Conservation (phyloP, 768 basidiomycete species). For the Trametes meyenii region DNA sequence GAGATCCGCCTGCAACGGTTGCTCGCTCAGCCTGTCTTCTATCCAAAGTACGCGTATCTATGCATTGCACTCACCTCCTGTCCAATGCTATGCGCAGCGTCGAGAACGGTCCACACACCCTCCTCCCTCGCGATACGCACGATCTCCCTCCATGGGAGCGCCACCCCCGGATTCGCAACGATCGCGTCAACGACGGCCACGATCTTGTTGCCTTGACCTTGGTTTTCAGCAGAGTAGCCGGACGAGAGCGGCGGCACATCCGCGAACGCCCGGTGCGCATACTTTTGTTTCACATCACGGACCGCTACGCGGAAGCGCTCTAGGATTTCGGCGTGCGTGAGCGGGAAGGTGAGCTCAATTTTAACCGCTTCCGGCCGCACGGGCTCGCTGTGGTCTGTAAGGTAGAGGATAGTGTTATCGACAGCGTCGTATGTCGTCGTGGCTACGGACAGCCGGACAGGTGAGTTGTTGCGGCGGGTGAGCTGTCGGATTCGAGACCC, state of each 20-base stretch:
- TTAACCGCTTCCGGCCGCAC: slow-evolving; percentile 54
- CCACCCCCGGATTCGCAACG: slow-evolving; percentile 58
- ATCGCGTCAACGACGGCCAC: slow-evolving; percentile 75
- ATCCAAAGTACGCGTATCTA: neutral
- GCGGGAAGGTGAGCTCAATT: slow-evolving; percentile 56
- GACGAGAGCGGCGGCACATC: slow-evolving; percentile 22
- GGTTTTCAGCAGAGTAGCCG: neutral
- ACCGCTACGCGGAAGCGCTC: slow-evolving; percentile 46
- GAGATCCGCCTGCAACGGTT: slow-evolving; percentile 39
- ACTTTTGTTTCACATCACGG: slow-evolving; percentile 31
- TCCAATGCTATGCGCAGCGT: slow-evolving; percentile 81
- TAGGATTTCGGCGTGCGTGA: slow-evolving; percentile 58
- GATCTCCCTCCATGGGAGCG: slow-evolving; percentile 73
- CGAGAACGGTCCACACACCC: slow-evolving; percentile 67
- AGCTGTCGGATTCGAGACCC: neutral
- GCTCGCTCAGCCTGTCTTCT: neutral
- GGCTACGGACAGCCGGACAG: slow-evolving; percentile 22
- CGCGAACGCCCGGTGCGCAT: slow-evolving; percentile 17
- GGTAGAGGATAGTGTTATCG: slow-evolving; percentile 50
- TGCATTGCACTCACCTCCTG: slow-evolving; percentile 48
- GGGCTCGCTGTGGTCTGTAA: slow-evolving; percentile 49
- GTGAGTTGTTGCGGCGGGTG: too few relatives aligned
- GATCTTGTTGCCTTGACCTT: slow-evolving; percentile 45
- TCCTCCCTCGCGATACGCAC: slow-evolving; percentile 65
- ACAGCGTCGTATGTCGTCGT: slow-evolving; percentile 58